These are phyloP conservation scores for Tephrocybe sp. DNA, from an alignment of 768 basidiomycete species.

Conservation along the genomic window DNA sequence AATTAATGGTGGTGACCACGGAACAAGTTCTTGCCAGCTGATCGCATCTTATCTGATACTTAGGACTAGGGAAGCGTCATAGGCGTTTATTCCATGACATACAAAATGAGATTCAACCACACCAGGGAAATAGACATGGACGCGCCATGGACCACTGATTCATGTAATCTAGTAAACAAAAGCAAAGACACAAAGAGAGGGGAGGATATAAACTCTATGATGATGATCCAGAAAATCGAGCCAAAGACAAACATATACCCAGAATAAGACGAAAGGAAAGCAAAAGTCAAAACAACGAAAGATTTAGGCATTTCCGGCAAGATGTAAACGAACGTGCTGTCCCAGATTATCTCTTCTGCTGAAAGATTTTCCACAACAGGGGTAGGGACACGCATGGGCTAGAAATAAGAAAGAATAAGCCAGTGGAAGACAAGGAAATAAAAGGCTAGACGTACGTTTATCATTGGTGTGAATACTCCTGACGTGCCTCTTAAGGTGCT, in stretches of 20 bases:
- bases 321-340: constrained; percentile 70
- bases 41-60: too few relatives aligned
- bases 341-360: constrained; percentile 75
- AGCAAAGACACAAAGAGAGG: too few relatives aligned
- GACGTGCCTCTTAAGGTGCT: constrained; percentile 88
- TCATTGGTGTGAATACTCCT: constrained; percentile 89
- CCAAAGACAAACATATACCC: not conserved
- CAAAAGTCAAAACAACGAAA: not conserved
- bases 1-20: too few relatives aligned
- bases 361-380: constrained; percentile 67
- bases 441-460: constrained; percentile 63
- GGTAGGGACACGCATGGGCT: constrained; percentile 61
- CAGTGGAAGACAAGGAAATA: constrained; percentile 1
- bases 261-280: not conserved
- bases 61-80: too few relatives aligned
- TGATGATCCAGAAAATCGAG: not conserved
- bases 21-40: too few relatives aligned
- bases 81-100: too few relatives aligned
- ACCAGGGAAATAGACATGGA: too few relatives aligned
- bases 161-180: too few relatives aligned
- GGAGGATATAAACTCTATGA: too few relatives aligned
- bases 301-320: constrained; percentile 20
- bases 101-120: too few relatives aligned
- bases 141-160: too few relatives aligned
- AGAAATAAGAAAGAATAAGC: constrained; percentile 25